These are phyloP conservation scores for Macrolepiota dolichaula DNA, from an alignment of 768 basidiomycete genomes.

Conservation along the genomic window DNA sequence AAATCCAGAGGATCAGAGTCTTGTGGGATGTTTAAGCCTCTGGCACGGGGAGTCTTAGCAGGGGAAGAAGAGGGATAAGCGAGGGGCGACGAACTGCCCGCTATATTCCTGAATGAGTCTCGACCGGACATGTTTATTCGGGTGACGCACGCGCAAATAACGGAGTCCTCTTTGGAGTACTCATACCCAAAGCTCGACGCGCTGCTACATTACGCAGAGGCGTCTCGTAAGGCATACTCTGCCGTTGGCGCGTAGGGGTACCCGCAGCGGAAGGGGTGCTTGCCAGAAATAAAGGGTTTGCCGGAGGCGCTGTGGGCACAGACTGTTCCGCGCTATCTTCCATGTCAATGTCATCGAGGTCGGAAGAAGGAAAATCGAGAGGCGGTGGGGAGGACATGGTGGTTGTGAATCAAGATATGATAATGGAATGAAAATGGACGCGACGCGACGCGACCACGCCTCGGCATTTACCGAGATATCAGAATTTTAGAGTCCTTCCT, in stretches of 20 bases:
- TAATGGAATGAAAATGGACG: constrained; percentile 25
- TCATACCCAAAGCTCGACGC: constrained; percentile 51
- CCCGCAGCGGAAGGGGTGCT: constrained; percentile 51
- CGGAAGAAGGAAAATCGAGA: constrained; percentile 63
- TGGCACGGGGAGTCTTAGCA: constrained; percentile 38
- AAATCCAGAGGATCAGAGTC: constrained; percentile 71
- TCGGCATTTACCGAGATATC: constrained; percentile 1
- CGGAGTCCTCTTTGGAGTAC: constrained; percentile 53
- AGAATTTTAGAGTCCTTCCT: too few relatives aligned
- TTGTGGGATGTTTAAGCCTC: constrained; percentile 34
- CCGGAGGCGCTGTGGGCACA: constrained; percentile 36
- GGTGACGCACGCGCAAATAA: constrained; percentile 46
- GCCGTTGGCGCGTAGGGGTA: constrained; percentile 41
- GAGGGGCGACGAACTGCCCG: constrained; percentile 60
- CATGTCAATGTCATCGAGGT: constrained; percentile 57
- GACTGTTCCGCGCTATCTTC: constrained; percentile 22
- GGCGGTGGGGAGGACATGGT: constrained; percentile 65
- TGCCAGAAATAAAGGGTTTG: constrained; percentile 50
- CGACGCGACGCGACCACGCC: constrained; percentile 49
- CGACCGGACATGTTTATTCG: constrained; percentile 2
- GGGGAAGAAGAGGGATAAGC: constrained; percentile 65
- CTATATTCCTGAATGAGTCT: constrained; percentile 23
- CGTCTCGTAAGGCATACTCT: constrained; percentile 39
- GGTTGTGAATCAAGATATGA: constrained; percentile 12
- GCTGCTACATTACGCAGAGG: constrained; percentile 46